Conservation (phyloP, 192 early-diverging fungal genomes). For the Entomortierella parvispora region DNA sequence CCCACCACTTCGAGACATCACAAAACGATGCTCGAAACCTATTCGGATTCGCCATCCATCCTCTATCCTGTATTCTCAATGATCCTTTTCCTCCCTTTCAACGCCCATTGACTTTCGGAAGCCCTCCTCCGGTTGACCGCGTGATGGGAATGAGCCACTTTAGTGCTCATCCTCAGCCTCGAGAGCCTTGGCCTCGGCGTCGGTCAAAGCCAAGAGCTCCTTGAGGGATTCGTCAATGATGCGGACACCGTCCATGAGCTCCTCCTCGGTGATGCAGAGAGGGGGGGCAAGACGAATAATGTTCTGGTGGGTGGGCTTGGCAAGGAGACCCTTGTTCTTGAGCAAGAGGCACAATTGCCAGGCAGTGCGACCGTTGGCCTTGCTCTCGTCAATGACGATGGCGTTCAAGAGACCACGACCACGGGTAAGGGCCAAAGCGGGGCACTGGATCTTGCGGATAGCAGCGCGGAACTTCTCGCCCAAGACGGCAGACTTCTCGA, state of each 20-base stretch:
- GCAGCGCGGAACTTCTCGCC: slow-evolving; percentile 88
- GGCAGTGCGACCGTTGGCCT: slow-evolving; percentile 85
- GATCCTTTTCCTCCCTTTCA: slow-evolving; percentile 24
- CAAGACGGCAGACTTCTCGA: slow-evolving; percentile 79
- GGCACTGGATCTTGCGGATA: slow-evolving; percentile 79
- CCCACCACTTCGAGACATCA: slow-evolving; percentile 19
- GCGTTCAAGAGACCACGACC: slow-evolving; percentile 96
- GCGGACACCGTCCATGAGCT: slow-evolving; percentile 81
- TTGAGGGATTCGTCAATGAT: slow-evolving; percentile 84
- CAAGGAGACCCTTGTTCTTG: slow-evolving; percentile 91
- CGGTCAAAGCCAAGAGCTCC: slow-evolving; percentile 67
- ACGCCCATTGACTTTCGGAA: slow-evolving; percentile 5
- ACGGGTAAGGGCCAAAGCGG: slow-evolving; percentile 83
- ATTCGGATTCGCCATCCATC: slow-evolving; percentile 33
- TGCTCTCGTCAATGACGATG: slow-evolving; percentile 90
- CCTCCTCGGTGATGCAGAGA: slow-evolving; percentile 92
- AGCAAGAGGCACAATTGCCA: slow-evolving; percentile 96
- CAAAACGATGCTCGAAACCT: slow-evolving; percentile 23
- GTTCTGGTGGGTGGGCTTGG: slow-evolving; percentile 98
- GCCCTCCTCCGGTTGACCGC: background rate
- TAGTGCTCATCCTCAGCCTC: slow-evolving; percentile 52
- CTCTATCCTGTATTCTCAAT: slow-evolving; percentile 44
- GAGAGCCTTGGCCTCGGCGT: slow-evolving; percentile 51
- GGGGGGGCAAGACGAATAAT: slow-evolving; percentile 98
- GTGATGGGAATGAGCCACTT: background rate